Conservation (phyloP, 1,284 basidiomycete genomes). For the Coniophora puteana region DNA sequence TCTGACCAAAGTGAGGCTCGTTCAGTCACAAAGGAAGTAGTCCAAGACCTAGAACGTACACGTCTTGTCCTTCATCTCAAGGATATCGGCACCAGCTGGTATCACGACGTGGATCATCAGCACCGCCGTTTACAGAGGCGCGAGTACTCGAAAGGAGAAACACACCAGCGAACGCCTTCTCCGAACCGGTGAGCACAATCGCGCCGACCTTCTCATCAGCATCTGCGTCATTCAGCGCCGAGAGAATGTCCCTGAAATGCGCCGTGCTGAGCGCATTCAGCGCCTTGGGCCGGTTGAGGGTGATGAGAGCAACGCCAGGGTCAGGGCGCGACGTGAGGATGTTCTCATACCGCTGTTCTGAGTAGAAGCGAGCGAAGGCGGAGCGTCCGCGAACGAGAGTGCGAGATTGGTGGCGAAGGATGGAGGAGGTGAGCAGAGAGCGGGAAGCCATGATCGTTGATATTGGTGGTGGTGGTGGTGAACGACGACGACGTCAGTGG, state of each 20-base stretch:
- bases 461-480: no score
- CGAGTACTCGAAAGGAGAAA: constrained; percentile 7
- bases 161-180: constrained; percentile 89
- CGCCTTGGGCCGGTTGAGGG: constrained; percentile 94
- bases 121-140: constrained; percentile 1
- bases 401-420: no score
- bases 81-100: constrained; percentile 84
- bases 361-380: no score
- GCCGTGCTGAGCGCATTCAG: constrained; percentile 89
- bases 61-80: constrained; percentile 90
- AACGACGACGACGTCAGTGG: no score
- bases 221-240: constrained; percentile 72
- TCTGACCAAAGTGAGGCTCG: constrained; percentile 38
- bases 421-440: no score
- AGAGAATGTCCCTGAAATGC: constrained; percentile 76
- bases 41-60: constrained; percentile 47
- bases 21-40: constrained; percentile 1
- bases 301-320: constrained; percentile 82
- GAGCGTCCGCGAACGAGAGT: no score
- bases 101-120: no score
- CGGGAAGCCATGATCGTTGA: no score
- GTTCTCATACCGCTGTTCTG: constrained; percentile 58
- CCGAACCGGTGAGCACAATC: constrained; percentile 91
- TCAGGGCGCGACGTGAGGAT: constrained; percentile 76
- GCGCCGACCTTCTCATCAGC: constrained; percentile 72